Conservation (phyloP, 2,329 filamentous ascomycete genomes). For the Escovopsis sp. region DNA sequence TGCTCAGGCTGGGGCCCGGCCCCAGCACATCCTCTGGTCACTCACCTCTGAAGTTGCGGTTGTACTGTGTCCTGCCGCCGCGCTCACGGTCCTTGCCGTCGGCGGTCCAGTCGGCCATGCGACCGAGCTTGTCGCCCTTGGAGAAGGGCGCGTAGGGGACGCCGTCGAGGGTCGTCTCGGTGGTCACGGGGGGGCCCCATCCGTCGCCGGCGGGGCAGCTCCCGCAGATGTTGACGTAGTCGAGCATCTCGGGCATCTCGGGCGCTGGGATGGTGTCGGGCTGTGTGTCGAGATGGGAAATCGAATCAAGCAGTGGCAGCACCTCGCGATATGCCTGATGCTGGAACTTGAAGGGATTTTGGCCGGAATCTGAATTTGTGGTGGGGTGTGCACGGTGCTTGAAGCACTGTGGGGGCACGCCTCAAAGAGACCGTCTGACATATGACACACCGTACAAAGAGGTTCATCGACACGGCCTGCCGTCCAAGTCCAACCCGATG, state of each 20-base stretch:
- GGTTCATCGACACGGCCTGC: no score
- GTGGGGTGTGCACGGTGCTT: conserved; percentile 28
- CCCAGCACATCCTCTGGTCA: no score
- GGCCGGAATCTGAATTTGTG: conserved; percentile 25
- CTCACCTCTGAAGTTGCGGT: conserved; percentile 81
- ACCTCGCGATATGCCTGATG: no score
- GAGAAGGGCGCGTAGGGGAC: conserved; percentile 97
- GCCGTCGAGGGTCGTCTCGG: conserved; percentile 79
- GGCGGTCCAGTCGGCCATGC: conserved; percentile 96
- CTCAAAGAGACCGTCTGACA: no score
- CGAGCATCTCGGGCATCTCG: conserved; percentile 39
- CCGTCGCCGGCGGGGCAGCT: conserved; percentile 59
- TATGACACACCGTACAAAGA: no score
- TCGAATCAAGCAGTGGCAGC: no score
- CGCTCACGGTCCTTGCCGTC: conserved; percentile 76
- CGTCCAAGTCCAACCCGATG: no score
- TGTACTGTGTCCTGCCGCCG: conserved; percentile 75
- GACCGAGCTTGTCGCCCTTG: conserved; percentile 95
- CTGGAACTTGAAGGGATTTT: no score
- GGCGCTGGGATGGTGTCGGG: conserved; percentile 2
- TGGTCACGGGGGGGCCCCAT: conserved; percentile 77
- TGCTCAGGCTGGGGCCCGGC: no score
- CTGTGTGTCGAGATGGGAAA: no score
- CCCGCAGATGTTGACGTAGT: conserved; percentile 48
- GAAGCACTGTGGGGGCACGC: no score